These are phyloP conservation scores for Candida taoyuanica DNA, from an alignment of 805 yeast genomes.

Conservation along the genomic window DNA sequence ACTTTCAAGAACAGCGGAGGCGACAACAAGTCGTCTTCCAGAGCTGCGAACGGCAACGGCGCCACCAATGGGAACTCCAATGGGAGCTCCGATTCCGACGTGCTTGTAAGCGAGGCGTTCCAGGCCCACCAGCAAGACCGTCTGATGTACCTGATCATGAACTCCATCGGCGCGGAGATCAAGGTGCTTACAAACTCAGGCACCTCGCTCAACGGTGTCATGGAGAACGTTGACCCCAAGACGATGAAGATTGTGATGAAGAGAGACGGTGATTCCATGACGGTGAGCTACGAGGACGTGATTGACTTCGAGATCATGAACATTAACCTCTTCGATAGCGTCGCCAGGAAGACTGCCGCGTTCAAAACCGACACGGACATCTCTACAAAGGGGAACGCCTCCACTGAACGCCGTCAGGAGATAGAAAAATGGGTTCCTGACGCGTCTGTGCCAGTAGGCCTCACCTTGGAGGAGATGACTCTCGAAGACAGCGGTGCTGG, in stretches of 20 bases:
- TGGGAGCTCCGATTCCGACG: neutral
- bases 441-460: conserved; percentile 16
- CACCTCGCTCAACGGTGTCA: conserved; percentile 50
- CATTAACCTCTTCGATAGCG: conserved; percentile 26
- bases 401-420: conserved; percentile 59
- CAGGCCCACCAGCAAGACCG: conserved; percentile 42
- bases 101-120: conserved; percentile 23
- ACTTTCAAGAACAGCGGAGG: conserved; percentile 12
- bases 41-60: conserved; percentile 6
- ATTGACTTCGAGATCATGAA: conserved; percentile 37
- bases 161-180: conserved; percentile 55
- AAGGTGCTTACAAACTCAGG: conserved; percentile 62
- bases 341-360: conserved; percentile 17
- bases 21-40: conserved; percentile 6
- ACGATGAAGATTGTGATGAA: conserved; percentile 30
- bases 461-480: conserved; percentile 20
- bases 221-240: conserved; percentile 51
- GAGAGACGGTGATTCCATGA: conserved; percentile 27
- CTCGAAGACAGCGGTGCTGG: conserved; percentile 35
- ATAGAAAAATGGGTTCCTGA: conserved; percentile 80
- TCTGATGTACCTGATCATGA: conserved; percentile 47
- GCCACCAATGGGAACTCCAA: too few relatives aligned
- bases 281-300: conserved; percentile 31
- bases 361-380: conserved; percentile 89
- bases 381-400: conserved; percentile 25